phyloP scores from a whole-genome alignment of 2,329 filamentous ascomycete species.

The Myriosclerotinia scirpicola region DNA sequence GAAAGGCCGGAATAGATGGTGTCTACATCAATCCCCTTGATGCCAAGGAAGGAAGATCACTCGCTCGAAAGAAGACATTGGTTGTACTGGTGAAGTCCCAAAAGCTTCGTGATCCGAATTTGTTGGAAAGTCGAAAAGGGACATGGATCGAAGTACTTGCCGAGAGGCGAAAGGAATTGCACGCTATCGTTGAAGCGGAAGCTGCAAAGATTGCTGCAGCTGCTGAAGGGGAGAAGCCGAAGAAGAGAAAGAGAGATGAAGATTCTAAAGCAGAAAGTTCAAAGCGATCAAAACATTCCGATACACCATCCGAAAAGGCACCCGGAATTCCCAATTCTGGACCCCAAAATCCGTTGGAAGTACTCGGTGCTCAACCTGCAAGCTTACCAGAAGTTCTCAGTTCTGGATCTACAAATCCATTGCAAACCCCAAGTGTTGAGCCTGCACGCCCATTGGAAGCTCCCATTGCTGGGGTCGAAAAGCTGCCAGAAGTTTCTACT shows the following conservation, averaged over 20 bases:
- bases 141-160: slow-evolving; percentile 28
- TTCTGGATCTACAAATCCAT: too few relatives aligned
- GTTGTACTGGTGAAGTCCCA: slow-evolving; percentile 40
- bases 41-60: slow-evolving; percentile 36
- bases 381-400: not conserved
- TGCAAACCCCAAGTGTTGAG: not conserved
- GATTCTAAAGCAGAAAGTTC: not conserved
- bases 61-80: slow-evolving; percentile 36
- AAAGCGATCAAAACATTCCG: not conserved
- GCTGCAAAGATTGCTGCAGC: slow-evolving; percentile 11
- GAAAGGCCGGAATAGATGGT: slow-evolving; percentile 26
- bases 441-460: not conserved
- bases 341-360: not conserved
- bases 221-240: slow-evolving; percentile 8
- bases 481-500: not conserved
- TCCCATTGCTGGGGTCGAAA: not conserved
- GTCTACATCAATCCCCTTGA: slow-evolving; percentile 28
- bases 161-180: slow-evolving; percentile 19
- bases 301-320: not conserved
- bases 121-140: slow-evolving; percentile 26
- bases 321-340: too few relatives aligned
- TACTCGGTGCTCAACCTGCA: not conserved
- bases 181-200: slow-evolving; percentile 15
- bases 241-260: slow-evolving; percentile 19
- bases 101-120: slow-evolving; percentile 35